Conservation (phyloP, 768 basidiomycete species). For the Scleroderma citrinum region DNA sequence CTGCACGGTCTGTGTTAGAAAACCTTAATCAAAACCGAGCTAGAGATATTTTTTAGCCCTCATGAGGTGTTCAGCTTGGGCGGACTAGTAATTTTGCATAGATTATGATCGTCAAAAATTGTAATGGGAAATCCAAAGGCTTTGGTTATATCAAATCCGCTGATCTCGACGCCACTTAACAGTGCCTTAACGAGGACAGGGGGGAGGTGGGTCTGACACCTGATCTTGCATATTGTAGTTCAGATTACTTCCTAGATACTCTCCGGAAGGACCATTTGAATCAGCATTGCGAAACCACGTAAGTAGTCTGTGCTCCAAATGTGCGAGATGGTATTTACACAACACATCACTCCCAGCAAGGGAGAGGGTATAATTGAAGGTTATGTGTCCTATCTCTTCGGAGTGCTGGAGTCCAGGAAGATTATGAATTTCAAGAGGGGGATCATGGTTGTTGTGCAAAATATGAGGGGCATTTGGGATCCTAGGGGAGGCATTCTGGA, state of each 20-base stretch:
- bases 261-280: constrained; percentile 74
- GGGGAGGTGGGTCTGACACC: constrained; percentile 49
- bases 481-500: too few relatives aligned
- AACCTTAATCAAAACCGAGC: constrained; percentile 75
- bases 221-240: background rate
- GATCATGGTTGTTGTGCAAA: too few relatives aligned
- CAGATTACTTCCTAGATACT: constrained; percentile 43
- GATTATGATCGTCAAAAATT: constrained; percentile 91
- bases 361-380: too few relatives aligned
- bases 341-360: too few relatives aligned
- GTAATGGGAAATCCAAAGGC: constrained; percentile 93
- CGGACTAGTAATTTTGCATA: constrained; percentile 21
- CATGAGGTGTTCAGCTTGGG: constrained; percentile 4
- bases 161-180: constrained; percentile 83
- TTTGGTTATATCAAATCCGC: constrained; percentile 97
- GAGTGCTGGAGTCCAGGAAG: too few relatives aligned
- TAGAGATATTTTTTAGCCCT: constrained; percentile 74
- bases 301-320: too few relatives aligned
- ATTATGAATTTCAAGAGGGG: too few relatives aligned
- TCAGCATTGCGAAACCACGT: constrained; percentile 97
- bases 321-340: too few relatives aligned
- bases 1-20: constrained; percentile 93
- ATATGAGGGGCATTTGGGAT: too few relatives aligned
- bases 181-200: constrained; percentile 67
- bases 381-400: too few relatives aligned